Evolutionary conservation across 2,329 filamentous ascomycete genomes (phyloP).

Genomic region (Cladosporium sp.): DNA sequence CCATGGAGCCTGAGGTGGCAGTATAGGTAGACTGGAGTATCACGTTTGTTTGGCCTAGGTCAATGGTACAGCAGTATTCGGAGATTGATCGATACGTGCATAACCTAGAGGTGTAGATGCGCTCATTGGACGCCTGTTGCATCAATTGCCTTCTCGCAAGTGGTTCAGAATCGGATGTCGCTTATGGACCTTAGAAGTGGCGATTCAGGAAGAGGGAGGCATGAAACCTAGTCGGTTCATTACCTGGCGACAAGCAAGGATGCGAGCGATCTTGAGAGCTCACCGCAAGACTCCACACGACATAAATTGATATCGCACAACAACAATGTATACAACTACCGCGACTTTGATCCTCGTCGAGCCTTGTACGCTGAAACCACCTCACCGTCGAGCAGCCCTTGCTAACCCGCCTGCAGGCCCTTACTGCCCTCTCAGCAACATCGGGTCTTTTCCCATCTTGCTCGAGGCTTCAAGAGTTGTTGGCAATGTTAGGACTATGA

Average conservation of each 20-base stretch:
- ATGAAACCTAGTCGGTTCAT: background rate
- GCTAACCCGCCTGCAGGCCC: no score
- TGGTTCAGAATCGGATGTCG: background rate
- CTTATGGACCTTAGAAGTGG: no score
- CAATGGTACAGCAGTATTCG: background rate
- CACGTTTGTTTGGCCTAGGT: background rate
- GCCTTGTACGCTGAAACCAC: no score
- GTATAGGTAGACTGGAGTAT: background rate
- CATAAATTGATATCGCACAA: background rate
- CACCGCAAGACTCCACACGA: no score
- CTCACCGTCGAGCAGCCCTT: no score
- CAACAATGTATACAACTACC: background rate
- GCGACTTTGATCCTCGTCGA: no score
- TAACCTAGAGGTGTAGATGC: background rate
- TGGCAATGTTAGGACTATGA: no score
- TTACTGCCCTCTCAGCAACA: no score
- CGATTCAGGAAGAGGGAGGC: background rate
- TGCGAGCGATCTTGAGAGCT: background rate
- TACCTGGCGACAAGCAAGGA: background rate
- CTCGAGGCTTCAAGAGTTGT: no score
- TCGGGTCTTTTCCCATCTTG: no score
- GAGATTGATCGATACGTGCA: background rate
- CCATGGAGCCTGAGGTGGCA: background rate
- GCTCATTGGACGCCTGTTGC: background rate
- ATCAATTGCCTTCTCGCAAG: background rate